phyloP scores from a whole-genome alignment of 495 filamentous ascomycete genomes.

The Neurospora terricola region DNA sequence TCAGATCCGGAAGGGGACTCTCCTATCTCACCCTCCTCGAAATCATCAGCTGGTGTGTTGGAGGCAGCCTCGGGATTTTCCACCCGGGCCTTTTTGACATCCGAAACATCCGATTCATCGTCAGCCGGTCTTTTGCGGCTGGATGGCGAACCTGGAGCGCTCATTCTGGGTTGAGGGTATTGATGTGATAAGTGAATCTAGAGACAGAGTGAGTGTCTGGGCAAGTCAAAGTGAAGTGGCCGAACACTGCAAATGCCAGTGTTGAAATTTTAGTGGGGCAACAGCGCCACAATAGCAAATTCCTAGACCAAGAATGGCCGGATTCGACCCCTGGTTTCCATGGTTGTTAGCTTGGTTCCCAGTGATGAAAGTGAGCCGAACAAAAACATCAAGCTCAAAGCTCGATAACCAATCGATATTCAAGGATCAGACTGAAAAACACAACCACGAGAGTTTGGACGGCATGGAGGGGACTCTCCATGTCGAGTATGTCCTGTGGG shows the following conservation, averaged over 20 bases:
- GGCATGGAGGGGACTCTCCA: not conserved
- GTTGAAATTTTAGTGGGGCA: not conserved
- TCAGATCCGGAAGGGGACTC: conserved; percentile 14
- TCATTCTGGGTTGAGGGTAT: not conserved
- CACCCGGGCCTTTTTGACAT: not conserved
- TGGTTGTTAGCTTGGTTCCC: not conserved
- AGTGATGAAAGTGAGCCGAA: not conserved
- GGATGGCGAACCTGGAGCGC: not conserved
- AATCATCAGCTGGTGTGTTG: conserved; percentile 1
- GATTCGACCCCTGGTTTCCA: not conserved
- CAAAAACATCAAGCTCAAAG: not conserved
- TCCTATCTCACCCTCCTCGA: conserved; percentile 29
- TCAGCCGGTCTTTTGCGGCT: not conserved
- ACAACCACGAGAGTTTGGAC: not conserved
- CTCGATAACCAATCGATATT: not conserved
- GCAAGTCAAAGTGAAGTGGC: not conserved
- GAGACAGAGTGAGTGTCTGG: not conserved
- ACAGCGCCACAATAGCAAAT: not conserved
- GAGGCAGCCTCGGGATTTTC: conserved; percentile 3
- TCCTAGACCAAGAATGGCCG: not conserved
- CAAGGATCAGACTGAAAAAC: not conserved
- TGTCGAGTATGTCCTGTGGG: not conserved
- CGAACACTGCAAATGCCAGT: not conserved
- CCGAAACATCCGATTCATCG: not conserved
- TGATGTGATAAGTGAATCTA: not conserved